Evolutionary conservation across 2,329 filamentous ascomycete species (phyloP).

Genomic region (Aspergillus ibericus): DNA sequence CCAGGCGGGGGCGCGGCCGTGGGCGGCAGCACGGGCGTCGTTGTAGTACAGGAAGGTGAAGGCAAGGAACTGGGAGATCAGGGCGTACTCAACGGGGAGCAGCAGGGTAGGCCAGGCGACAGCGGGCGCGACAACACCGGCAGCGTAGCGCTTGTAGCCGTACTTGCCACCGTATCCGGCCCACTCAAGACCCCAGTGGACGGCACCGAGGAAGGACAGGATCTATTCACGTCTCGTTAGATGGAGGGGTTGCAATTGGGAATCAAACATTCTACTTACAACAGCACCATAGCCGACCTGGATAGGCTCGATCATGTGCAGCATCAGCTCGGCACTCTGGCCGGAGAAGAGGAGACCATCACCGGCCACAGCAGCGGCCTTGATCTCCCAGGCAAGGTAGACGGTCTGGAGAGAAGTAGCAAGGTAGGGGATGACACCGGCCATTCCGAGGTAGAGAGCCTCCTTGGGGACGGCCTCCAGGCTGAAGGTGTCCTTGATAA

Average conservation of each 20-base stretch:
- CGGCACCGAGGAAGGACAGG: slow-evolving; percentile 87
- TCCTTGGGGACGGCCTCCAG: slow-evolving; percentile 66
- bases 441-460: slow-evolving; percentile 67
- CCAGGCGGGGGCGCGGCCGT: slow-evolving; percentile 81
- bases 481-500: slow-evolving; percentile 68
- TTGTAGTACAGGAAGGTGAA: slow-evolving; percentile 86
- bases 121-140: slow-evolving; percentile 75
- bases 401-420: slow-evolving; percentile 80
- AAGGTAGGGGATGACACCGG: slow-evolving; percentile 81
- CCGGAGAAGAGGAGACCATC: slow-evolving; percentile 65
- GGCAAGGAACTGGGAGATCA: slow-evolving; percentile 81
- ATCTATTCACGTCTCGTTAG: slow-evolving; percentile 54
- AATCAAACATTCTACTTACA: slow-evolving; percentile 49
- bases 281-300: slow-evolving; percentile 90
- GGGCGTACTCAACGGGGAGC: slow-evolving; percentile 77
- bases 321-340: slow-evolving; percentile 68
- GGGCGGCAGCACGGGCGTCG: slow-evolving; percentile 69
- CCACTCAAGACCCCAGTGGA: slow-evolving; percentile 92
- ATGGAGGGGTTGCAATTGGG: neutral
- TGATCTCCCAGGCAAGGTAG: slow-evolving; percentile 79
- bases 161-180: slow-evolving; percentile 66
- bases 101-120: slow-evolving; percentile 88
- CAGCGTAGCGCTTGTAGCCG: slow-evolving; percentile 77
- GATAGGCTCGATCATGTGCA: slow-evolving; percentile 77
- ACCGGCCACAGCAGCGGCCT: slow-evolving; percentile 63